These are phyloP conservation scores for Nymphaea thermarum DNA, from an alignment of 164 flowering plant species.

Conservation along the genomic window DNA sequence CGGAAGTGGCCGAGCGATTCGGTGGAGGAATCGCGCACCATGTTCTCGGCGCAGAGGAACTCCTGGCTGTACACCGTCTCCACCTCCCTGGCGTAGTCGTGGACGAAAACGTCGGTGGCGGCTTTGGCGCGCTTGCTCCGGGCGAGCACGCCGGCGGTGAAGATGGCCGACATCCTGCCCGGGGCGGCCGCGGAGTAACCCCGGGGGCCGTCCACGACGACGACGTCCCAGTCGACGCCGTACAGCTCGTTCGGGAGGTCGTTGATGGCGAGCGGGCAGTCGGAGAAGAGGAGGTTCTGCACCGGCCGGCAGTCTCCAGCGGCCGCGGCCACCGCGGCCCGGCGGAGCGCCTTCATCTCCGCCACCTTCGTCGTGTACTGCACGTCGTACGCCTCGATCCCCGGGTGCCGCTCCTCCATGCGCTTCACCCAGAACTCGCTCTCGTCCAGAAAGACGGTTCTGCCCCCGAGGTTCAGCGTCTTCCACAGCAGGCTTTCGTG, in stretches of 20 bases:
- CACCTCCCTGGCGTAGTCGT: constrained; percentile 54
- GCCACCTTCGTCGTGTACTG: constrained; percentile 66
- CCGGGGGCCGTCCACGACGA: constrained; percentile 81
- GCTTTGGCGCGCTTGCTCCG: constrained; percentile 56
- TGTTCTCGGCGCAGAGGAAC: constrained; percentile 66
- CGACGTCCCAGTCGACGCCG: constrained; percentile 83
- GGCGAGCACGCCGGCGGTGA: constrained; percentile 82
- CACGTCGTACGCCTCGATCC: constrained; percentile 76
- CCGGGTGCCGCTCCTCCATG: constrained; percentile 43
- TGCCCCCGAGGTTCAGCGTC: constrained; percentile 57
- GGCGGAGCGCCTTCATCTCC: constrained; percentile 39
- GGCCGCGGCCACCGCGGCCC: constrained; percentile 37
- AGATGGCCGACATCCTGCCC: constrained; percentile 74
- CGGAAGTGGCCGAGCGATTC: constrained; percentile 64
- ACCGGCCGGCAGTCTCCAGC: constrained; percentile 74
- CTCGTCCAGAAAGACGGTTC: constrained; percentile 76
- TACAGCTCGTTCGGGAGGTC: constrained; percentile 85
- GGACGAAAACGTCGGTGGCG: constrained; percentile 70
- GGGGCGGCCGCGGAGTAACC: constrained; percentile 72
- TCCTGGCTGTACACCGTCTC: constrained; percentile 56
- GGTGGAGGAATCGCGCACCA: constrained; percentile 34
- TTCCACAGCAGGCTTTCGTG: constrained; percentile 80
- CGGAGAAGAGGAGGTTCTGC: constrained; percentile 81
- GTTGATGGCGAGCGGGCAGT: constrained; percentile 70
- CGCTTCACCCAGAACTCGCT: constrained; percentile 37